Base-by-base conservation (phyloP, 78 protist species). In the Dictyostelium purpureum region DNA sequence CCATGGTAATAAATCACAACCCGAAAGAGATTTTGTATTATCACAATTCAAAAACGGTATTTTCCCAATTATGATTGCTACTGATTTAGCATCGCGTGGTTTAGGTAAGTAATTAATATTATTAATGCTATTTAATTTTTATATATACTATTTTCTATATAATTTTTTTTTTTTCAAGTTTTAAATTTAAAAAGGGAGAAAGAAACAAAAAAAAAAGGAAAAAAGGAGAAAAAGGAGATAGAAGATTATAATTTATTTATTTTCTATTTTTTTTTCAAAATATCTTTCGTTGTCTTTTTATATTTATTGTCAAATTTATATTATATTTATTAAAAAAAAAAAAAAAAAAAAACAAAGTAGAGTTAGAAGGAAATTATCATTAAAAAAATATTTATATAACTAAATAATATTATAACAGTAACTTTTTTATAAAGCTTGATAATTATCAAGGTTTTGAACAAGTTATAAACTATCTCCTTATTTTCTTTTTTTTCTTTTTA, bases 31-130 rank as follows among this genome's bases (percentile, higher is more conserved):
- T 24, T 45, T 19, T 42, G 66, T 93, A 14, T 52, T 96, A 21
- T 33, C 54, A 18, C 82, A 49, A 31, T 96, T 96, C 28, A 49
- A 88, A 38, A 6, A 42, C 24, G 97, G 96, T 69, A 12, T 14
- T 2, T 0, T 26, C 35, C 67, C 63, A 35, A 38, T 98, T 52
- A 18, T 98, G 74, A 87, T 97, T 40, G 99, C 99, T 49, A 99
- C 99, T 18, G 99, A 98, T 45, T 99, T 99, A 4, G 99, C 99
- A 21, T 95, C 99, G 2, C 98, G 99, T 63, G 99, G 99, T 4
- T 90, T 99, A 63, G 99, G 94, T 76, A 67, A 6, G 98, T 63
- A 63, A 16, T 98, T 45, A 96, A 61, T 52, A 28, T 1, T 57
- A 38, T 43, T 42, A 7, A 61, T 67, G 40, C 40, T 67, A n/a